Conservation (phyloP, 768 basidiomycete genomes). For the Leccinum broughii region DNA sequence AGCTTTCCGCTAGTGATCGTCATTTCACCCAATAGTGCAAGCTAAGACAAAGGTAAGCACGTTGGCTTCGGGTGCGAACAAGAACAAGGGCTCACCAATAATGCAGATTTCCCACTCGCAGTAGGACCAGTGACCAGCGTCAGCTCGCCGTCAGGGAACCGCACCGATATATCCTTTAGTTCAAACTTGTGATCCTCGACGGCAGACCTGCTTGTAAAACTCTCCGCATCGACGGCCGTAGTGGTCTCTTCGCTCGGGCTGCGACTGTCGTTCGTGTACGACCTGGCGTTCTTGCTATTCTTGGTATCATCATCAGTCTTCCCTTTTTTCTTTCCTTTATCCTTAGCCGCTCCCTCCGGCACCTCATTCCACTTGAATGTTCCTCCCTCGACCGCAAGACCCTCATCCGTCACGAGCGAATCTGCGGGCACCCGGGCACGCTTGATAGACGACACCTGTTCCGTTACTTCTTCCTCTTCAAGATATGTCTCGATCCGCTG, state of each 20-base stretch:
- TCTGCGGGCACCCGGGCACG: constrained; percentile 25
- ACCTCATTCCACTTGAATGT: constrained; percentile 59
- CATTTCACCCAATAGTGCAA: constrained; percentile 43
- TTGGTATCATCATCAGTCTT: constrained; percentile 15
- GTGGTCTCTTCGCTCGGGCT: constrained; percentile 8
- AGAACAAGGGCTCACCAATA: constrained; percentile 34
- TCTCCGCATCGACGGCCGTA: constrained; percentile 17
- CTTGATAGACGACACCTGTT: constrained; percentile 60
- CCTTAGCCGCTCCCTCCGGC: constrained; percentile 34
- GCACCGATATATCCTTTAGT: constrained; percentile 44
- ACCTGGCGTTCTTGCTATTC: constrained; percentile 6
- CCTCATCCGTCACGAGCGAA: constrained; percentile 29
- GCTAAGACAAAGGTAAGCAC: constrained; percentile 14
- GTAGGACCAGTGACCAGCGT: constrained; percentile 50
- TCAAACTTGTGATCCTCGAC: constrained; percentile 40
- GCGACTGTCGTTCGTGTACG: not conserved
- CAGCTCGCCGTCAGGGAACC: constrained; percentile 48
- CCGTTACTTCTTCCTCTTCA: constrained; percentile 61
- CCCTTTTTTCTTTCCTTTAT: constrained; percentile 11
- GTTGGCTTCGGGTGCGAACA: not conserved
- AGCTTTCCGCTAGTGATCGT: constrained; percentile 36
- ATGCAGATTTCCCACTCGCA: constrained; percentile 51
- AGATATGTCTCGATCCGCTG: constrained; percentile 62
- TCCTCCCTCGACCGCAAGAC: constrained; percentile 51
- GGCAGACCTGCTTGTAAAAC: constrained; percentile 10